A percentile compares a stretch with the other conserved stretches of the same genome.
Conservation (phyloP, 176 grass and related monocot species). For the Thalia dealbata region DNA sequence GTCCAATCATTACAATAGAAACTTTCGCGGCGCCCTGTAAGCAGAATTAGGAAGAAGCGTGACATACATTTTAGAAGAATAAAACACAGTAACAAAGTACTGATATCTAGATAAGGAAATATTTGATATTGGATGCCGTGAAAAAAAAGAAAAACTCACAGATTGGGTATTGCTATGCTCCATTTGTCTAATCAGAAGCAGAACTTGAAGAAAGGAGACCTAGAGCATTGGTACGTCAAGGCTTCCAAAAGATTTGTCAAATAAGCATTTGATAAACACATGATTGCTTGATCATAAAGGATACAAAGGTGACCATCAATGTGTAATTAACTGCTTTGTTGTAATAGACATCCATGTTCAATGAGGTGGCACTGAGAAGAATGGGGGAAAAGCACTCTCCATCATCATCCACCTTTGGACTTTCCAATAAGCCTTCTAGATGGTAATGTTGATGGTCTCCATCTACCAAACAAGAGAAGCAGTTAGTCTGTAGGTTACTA, state of each 20-base stretch:
- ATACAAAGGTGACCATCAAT: constrained; percentile 99
- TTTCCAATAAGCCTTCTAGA: constrained; percentile 85
- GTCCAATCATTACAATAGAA: constrained; percentile 97
- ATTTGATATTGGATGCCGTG: constrained; percentile 9
- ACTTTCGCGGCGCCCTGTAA: constrained; percentile 84
- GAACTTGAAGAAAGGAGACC: constrained; percentile 95
- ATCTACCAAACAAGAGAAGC: constrained; percentile 30
- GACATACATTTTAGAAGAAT: constrained; percentile 28
- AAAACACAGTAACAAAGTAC: constrained; percentile 12
- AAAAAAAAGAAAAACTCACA: constrained; percentile 54
- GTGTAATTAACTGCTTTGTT: constrained; percentile 99
- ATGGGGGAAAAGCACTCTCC: constrained; percentile 80
- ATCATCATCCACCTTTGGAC: constrained; percentile 71
- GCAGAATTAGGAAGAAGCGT: constrained; percentile 9
- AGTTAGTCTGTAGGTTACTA: not conserved
- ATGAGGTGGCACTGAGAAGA: constrained; percentile 83
- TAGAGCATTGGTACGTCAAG: constrained; percentile 40
- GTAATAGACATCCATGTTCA: constrained; percentile 97
- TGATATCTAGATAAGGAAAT: constrained; percentile 16
- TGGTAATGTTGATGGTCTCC: constrained; percentile 77
- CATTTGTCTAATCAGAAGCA: constrained; percentile 95
- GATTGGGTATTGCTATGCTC: constrained; percentile 98
- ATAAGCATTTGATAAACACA: constrained; percentile 22
- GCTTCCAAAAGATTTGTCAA: constrained; percentile 14
- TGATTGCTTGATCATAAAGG: constrained; percentile 29